Conservation (phyloP, 768 basidiomycete species). For the Lactarius quietus region DNA sequence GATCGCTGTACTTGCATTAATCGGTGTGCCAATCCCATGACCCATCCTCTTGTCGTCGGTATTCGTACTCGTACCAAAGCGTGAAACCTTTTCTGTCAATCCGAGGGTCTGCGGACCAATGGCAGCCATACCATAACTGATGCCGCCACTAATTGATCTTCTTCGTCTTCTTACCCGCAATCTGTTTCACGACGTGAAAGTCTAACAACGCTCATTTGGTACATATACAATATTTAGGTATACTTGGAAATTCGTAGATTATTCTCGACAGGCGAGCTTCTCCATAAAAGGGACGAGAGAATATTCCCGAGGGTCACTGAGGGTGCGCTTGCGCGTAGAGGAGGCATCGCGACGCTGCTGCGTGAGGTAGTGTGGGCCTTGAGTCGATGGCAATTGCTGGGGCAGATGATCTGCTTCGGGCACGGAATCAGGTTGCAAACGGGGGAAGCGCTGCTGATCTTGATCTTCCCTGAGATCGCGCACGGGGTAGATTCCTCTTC, state of each 20-base stretch:
- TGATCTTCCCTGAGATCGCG: slow-evolving; percentile 49
- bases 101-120: no score
- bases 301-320: slow-evolving; percentile 51
- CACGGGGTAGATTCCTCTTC: slow-evolving; percentile 39
- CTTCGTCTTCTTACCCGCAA: no score
- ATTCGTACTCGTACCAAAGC: no score
- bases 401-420: slow-evolving; percentile 24
- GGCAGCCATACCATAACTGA: no score
- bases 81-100: no score
- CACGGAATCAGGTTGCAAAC: slow-evolving; percentile 45
- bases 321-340: slow-evolving; percentile 48
- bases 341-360: slow-evolving; percentile 27
- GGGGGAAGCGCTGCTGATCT: slow-evolving; percentile 51
- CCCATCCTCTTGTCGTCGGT: not conserved
- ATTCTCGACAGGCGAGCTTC: no score
- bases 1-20: not conserved
- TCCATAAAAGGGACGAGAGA: slow-evolving; percentile 22
- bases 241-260: no score
- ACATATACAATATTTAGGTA: no score
- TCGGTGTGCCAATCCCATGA: not conserved
- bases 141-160: no score
- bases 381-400: slow-evolving; percentile 33
- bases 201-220: no score
- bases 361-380: slow-evolving; percentile 34
- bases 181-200: no score